Evolutionary conservation across 2,329 filamentous ascomycete species (phyloP), one percentile per base, ranked within the genome.

Genomic region (Fusarium azukiicola): DNA sequence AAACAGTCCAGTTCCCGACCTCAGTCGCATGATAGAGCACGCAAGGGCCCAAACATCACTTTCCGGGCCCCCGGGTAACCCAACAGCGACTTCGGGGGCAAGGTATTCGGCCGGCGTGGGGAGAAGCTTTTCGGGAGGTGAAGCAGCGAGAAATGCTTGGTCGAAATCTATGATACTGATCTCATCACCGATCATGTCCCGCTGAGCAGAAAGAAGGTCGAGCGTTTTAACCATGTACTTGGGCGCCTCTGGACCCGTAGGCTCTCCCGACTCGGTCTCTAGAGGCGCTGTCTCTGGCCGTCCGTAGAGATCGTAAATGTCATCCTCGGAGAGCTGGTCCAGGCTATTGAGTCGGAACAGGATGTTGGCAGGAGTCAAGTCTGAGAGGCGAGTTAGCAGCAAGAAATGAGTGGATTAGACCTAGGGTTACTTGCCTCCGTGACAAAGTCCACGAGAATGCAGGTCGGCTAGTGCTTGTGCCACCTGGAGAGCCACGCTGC

Each of bases 381-480:
- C 79, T 78, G 72, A 27, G 9, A 40, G 10, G 3, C 32, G 14
- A 2, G 23, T 46, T 16, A 52, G 27, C 50, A 32, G 27, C 70
- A 23, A 40, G 32, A 21, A 42, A 49, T n/a, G 4, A 2, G 6
- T 23, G 38, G n/a, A 11, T 10, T 12, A 23, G 10, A 4, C 42
- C 32, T n/a, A 19, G 27, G 17, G 40, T 13, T n/a, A 76, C 80
- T 73, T 58, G 82, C 79, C 82, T 76, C 80, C 81, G 66, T 84
- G 83, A 46, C 82, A 83, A 38, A 84, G 40, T 3, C 76, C 81
- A 67, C 77, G 72, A 17, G 75, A 61, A 69, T 84, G 81, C 5
- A 83, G 50, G 17, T 73, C 32, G 46, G 68, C 78, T 21, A 84
- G 61, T 23, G 81, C 80, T 74, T 49, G 72, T 17, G 74, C 67